Base-by-base conservation (phyloP, 2,329 filamentous ascomycete genomes). In the Apiospora rasikravindrae region DNA sequence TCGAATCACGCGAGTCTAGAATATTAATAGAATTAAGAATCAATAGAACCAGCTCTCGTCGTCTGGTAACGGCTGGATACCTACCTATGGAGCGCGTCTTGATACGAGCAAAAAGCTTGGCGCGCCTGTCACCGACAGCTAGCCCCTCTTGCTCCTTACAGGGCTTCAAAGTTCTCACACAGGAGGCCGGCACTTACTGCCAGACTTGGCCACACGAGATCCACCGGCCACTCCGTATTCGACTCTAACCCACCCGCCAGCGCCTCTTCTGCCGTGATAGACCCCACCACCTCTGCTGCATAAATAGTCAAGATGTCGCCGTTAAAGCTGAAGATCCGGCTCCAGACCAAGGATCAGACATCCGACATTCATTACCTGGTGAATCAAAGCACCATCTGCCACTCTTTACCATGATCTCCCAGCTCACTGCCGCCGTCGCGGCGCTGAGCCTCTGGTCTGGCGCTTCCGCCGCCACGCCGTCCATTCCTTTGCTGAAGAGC, bases 371-470 rank as follows among this genome's bases (percentile, higher is more conserved):
- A 40, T n/a, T 42, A 26, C 19, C n/a, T 11, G 66, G 66, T 14
- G n/a, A 24, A 68, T 13, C 66, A 22, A 22, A 37, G 29, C 29
- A 61, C 19, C 29, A 37, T 4, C 16, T 61, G 53, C 10, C 53
- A 61, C 11, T n/a, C 29, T 0, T 47, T 47, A 26, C n/a, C 2
- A 68, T 68, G 66, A 68, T 68, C 24, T 68, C 66, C 14, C 24
- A 68, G 66, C 42, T 47, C 66, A 22, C 44, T 29, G 66, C 40
- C 24, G 66, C 64, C 64, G 5, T 44, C 24, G 64, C 64, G 37
- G 64, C 64, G 1, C 13, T 67, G 64, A 44, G 64, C 37, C 64
- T 67, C 6, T 67, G 37, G 33, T 8, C 37, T 14, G 64, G 37
- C 7, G 16, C 14, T 29, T 57, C 64, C 64, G 37, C 64, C 64